Base-by-base conservation (phyloP, 2,329 filamentous ascomycete genomes). In the Nemania bipapillata region DNA sequence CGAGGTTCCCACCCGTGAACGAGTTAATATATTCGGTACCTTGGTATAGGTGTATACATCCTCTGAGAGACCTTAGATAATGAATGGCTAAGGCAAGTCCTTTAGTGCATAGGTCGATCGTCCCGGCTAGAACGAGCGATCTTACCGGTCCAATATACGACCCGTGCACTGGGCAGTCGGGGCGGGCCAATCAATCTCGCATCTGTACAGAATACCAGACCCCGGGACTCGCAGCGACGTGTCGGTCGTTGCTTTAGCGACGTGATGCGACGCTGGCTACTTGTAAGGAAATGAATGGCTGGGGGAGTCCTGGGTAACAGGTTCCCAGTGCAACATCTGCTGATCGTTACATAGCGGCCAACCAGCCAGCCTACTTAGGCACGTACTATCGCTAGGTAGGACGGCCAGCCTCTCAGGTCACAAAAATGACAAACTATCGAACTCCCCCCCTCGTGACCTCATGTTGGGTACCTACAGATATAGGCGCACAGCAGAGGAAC, bases 201-300 rank as follows among this genome's bases (percentile, higher is more conserved):
- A 52, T n/a, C n/a, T n/a, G n/a, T n/a, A n/a, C n/a, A n/a, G n/a
- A n/a, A n/a, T n/a, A n/a, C n/a, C n/a, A n/a, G n/a, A n/a, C 20
- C 32, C 17, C 30, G 26, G 12, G 22, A 32, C 2, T 30, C 6
- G n/a, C 28, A 63, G 49, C 55, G 37, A 56, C 32, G 32, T 65
- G 58, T 55, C 26, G 56, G 35, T 47, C 26, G 57, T 65, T 47
- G 57, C 62, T 57, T 53, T 62, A 59, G 60, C 50, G 54, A 68
- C 55, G 55, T 64, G 50, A 67, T 67, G 52, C 42, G 24, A 67
- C 65, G 35, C 65, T 65, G 60, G n/a, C 55, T 58, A 70, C 68
- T 67, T 70, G 68, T 40, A 67, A 40, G 24, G 32, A 24, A 24
- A 58, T 65, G 68, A 63, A 40, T 70, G 68, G 68, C 17, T 56